Evolutionary conservation across 129 eudicot species (phyloP).

Genomic region (Artemisia tridentata): DNA sequence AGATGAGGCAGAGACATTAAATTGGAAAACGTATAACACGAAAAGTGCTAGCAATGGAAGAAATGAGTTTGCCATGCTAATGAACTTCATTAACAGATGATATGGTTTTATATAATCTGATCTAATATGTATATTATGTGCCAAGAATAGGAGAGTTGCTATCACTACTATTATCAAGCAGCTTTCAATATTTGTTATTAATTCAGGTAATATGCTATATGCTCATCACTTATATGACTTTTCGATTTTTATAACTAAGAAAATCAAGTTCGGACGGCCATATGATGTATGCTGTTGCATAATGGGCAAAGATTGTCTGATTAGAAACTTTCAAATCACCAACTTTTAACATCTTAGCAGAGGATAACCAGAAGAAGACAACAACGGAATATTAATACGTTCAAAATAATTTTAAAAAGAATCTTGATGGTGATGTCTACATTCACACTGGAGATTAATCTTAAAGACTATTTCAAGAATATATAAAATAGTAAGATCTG

Average conservation of each 20-base stretch:
- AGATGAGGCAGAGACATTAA: slow-evolving; percentile 26
- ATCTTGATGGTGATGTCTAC: slow-evolving; percentile 20
- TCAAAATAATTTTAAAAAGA: not conserved
- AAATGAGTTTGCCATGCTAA: slow-evolving; percentile 47
- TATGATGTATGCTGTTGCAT: slow-evolving; percentile 10
- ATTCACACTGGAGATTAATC: not conserved
- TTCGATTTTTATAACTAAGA: slow-evolving; percentile 26
- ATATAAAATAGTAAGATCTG: not conserved
- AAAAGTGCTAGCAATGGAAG: slow-evolving; percentile 28
- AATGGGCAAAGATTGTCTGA: slow-evolving; percentile 16
- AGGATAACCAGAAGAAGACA: slow-evolving; percentile 37
- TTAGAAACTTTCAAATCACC: slow-evolving; percentile 27
- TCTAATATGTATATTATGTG: slow-evolving; percentile 25
- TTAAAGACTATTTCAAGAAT: not conserved
- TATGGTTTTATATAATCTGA: not conserved
- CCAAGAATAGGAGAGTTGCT: slow-evolving; percentile 25
- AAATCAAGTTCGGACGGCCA: slow-evolving; percentile 54
- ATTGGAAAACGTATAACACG: slow-evolving; percentile 29
- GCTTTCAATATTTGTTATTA: slow-evolving; percentile 31
- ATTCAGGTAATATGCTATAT: slow-evolving; percentile 11
- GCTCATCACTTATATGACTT: slow-evolving; percentile 34
- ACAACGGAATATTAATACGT: slow-evolving; percentile 22
- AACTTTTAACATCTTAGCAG: slow-evolving; percentile 27
- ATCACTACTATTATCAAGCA: slow-evolving; percentile 27
- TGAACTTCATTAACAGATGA: slow-evolving; percentile 25